Conservation (phyloP, 2,329 filamentous ascomycete species). For the Pseudogymnoascus sp. region DNA sequence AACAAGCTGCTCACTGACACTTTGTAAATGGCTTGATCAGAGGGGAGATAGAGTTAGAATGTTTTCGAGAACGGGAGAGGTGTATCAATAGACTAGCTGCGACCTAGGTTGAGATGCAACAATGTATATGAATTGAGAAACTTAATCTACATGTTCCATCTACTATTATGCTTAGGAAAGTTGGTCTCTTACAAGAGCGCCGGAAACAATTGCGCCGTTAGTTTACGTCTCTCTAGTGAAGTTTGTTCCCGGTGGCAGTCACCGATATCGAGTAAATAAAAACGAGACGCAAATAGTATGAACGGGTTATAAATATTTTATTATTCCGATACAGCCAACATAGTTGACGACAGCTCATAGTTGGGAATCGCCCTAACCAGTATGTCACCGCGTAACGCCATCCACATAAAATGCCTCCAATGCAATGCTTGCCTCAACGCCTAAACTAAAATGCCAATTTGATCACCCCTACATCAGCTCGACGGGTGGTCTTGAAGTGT, state of each 20-base stretch:
- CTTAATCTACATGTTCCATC: conserved; percentile 1
- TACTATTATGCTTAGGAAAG: background rate
- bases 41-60: conserved; percentile 3
- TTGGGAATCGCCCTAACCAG: background rate
- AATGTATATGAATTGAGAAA: conserved; percentile 3
- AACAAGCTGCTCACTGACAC: conserved; percentile 98
- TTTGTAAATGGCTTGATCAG: conserved; percentile 60
- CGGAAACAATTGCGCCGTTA: background rate
- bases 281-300: background rate
- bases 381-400: background rate
- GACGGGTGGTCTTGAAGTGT: conserved; percentile 56
- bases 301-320: background rate
- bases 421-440: background rate
- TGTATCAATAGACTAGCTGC: conserved; percentile 8
- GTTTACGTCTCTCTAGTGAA: background rate
- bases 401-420: conserved; percentile 2
- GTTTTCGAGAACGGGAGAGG: background rate
- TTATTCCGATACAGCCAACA: background rate
- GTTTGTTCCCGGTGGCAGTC: background rate
- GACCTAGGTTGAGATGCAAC: conserved; percentile 7
- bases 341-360: background rate
- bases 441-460: background rate
- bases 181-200: background rate
- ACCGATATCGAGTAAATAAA: background rate
- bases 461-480: conserved; percentile 50